phyloP scores from a whole-genome alignment of 257 asterid species.

The Scutellaria minor region DNA sequence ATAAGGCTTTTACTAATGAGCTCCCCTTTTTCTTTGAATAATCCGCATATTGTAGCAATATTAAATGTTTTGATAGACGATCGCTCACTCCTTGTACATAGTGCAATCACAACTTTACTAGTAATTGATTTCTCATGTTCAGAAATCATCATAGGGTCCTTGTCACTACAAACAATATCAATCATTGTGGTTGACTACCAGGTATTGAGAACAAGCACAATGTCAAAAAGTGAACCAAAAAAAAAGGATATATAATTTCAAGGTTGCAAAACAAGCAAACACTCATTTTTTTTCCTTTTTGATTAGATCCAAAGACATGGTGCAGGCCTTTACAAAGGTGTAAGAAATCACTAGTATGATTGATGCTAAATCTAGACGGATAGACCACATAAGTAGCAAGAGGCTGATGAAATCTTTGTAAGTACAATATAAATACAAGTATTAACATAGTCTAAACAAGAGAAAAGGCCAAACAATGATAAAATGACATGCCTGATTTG shows the following conservation, averaged over 20 bases:
- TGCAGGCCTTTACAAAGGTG: background rate
- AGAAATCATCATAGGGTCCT: background rate
- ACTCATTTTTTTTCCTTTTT: background rate
- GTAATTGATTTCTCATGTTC: constrained; percentile 2
- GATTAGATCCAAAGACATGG: background rate
- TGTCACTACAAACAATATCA: background rate
- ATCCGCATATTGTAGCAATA: background rate
- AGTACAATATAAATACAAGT: constrained; percentile 1
- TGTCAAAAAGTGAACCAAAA: background rate
- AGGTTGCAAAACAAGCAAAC: constrained; percentile 13
- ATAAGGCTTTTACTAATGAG: background rate
- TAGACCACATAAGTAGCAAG: background rate
- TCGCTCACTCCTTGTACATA: background rate
- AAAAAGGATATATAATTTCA: constrained; percentile 6
- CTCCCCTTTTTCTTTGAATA: background rate
- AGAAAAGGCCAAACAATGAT: constrained; percentile 13
- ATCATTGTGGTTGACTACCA: background rate
- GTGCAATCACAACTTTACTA: background rate
- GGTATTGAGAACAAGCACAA: background rate
- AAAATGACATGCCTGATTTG: constrained; percentile 72
- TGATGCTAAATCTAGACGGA: background rate
- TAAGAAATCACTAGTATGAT: background rate
- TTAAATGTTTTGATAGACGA: background rate
- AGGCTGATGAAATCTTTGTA: background rate
- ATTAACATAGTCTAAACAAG: constrained; percentile 15